Percentiles rank a stretch among this genome's conserved stretches.
phyloP scores from a whole-genome alignment of 495 filamentous ascomycete genomes.

The Penicillium turbatum region DNA sequence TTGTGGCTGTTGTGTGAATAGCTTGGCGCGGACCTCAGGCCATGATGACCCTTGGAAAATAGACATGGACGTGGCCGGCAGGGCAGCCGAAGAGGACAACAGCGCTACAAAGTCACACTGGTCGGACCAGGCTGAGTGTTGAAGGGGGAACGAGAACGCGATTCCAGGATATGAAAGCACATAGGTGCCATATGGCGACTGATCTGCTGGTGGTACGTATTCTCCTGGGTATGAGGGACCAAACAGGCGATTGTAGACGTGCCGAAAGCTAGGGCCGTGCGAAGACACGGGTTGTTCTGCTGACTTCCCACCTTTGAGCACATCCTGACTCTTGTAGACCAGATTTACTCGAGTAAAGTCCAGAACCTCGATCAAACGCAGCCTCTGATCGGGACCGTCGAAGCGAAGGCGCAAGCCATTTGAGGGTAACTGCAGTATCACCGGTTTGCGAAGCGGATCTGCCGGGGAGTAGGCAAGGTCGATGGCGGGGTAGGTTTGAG shows the following conservation, averaged over 20 bases:
- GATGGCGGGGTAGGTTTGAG: slow-evolving; percentile 73
- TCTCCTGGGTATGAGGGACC: slow-evolving; percentile 91
- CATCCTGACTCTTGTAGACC: slow-evolving; percentile 78
- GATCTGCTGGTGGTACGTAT: slow-evolving; percentile 60
- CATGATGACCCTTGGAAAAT: slow-evolving; percentile 87
- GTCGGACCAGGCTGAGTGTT: slow-evolving; percentile 69
- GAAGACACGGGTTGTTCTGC: slow-evolving; percentile 36
- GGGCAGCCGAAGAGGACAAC: slow-evolving; percentile 71
- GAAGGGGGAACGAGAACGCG: slow-evolving; percentile 83
- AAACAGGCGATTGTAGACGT: slow-evolving; percentile 86
- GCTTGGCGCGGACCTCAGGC: slow-evolving; percentile 67
- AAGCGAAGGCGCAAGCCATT: slow-evolving; percentile 90
- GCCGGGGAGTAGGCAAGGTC: slow-evolving; percentile 69
- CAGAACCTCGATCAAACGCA: slow-evolving; percentile 83
- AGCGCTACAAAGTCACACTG: slow-evolving; percentile 81
- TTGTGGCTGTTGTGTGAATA: slow-evolving; percentile 70
- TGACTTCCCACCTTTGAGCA: slow-evolving; percentile 59
- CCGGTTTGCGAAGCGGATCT: slow-evolving; percentile 66
- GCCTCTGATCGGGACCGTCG: slow-evolving; percentile 86
- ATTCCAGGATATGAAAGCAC: slow-evolving; percentile 91
- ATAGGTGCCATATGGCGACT: slow-evolving; percentile 62
- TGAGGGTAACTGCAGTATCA: slow-evolving; percentile 67
- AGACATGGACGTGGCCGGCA: slow-evolving; percentile 74
- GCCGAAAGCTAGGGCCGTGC: slow-evolving; percentile 75
- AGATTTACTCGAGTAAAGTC: slow-evolving; percentile 86